Evolutionary conservation across 306 rosid species (phyloP), one percentile per base, ranked within the genome.

Genomic region (Rubus parviflorus): DNA sequence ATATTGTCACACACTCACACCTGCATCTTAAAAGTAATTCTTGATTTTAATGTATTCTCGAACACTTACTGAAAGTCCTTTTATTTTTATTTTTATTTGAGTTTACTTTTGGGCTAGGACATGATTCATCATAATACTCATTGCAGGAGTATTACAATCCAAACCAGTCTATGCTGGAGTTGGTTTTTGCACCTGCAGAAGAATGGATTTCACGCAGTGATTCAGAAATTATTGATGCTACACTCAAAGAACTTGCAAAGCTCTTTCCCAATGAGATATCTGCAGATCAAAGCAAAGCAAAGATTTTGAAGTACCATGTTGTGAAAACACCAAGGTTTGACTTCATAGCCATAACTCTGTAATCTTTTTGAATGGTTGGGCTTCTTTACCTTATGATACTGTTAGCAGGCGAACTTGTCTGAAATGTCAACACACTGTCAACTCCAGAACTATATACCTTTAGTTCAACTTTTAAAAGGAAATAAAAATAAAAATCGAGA

Each of bases 181-280:
- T 95, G 87, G 98, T 95, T 79, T 95, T 95, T 78, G 98, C 98
- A 43, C 98, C 97, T 52, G 98, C 98, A 8, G 96, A 95, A 83
- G 97, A 92, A 80, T 95, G 98, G 98, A 82, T 95, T 81, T 92
- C 96, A 9, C 58, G 93, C 47, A 89, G 90, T 70, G 97, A 95
- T 75, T 84, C 90, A 9, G 98, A 95, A 70, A 95, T 95, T 71
- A 90, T 95, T 71, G 84, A 77, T n/a, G 98, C 98, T 47, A 92
- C 98, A n/a, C 90, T 95, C 91, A 74, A 86, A 73, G 98, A 95
- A 72, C 96, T 95, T 79, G 92, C 98, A 77, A 95, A 87, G 83
- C 97, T 95, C 53, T 95, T 95, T 75, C 98, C 98, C 2, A 90
- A 95, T 82, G 98, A 95, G 86, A 90, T 95, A 81, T 85, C 97